phyloP scores from a whole-genome alignment of 176 grass and related monocot genomes.

The Guadua angustifolia region DNA sequence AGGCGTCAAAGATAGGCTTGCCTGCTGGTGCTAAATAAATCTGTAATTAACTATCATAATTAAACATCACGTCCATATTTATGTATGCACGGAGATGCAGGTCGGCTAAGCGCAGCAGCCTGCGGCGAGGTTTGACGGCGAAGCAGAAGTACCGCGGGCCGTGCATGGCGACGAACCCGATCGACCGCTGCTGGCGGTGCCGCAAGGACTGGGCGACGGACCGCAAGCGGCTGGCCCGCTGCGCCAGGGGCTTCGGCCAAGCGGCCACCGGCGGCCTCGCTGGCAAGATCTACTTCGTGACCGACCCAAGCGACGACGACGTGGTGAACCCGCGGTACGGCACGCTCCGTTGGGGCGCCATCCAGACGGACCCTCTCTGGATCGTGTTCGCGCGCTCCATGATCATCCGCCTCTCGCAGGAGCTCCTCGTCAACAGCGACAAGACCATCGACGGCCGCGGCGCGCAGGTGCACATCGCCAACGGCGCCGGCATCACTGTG shows the following conservation, averaged over 20 bases:
- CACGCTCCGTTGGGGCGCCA: conserved; percentile 67
- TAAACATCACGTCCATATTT: neutral
- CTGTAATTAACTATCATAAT: neutral
- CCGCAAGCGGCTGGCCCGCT: conserved; percentile 59
- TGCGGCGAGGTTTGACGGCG: conserved; percentile 22
- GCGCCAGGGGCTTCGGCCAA: conserved; percentile 71
- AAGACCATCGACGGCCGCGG: conserved; percentile 88
- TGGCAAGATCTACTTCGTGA: conserved; percentile 66
- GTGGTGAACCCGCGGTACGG: conserved; percentile 53
- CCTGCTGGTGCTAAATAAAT: no score
- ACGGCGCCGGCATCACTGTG: conserved; percentile 63
- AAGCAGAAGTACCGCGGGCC: conserved; percentile 27
- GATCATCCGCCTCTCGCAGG: conserved; percentile 67
- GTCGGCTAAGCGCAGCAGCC: conserved; percentile 36
- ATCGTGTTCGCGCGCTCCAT: conserved; percentile 73
- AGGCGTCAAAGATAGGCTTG: no score
- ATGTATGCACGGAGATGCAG: neutral
- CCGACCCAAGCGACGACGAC: conserved; percentile 63
- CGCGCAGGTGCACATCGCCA: conserved; percentile 66
- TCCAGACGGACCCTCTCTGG: conserved; percentile 70
- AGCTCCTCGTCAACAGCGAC: conserved; percentile 73
- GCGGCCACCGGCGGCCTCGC: conserved; percentile 50
- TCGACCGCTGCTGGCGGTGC: conserved; percentile 89
- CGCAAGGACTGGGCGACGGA: conserved; percentile 61
- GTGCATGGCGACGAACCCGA: conserved; percentile 77